Conservation (phyloP, 768 basidiomycete genomes). For the Mycena vitilis region DNA sequence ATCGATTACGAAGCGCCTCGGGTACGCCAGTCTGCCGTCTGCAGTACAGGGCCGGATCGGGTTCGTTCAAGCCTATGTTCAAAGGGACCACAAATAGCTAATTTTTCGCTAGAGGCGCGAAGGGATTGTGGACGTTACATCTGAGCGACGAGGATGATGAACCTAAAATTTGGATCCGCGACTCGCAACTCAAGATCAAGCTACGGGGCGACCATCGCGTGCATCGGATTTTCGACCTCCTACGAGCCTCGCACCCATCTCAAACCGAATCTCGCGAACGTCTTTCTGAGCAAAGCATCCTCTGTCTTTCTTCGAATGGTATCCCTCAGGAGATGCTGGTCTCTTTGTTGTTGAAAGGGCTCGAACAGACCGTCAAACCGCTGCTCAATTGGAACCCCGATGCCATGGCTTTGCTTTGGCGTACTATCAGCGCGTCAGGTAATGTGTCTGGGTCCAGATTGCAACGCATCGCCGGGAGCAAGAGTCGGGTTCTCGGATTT, state of each 20-base stretch:
- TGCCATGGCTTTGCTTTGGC: slow-evolving; percentile 61
- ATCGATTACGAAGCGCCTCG: slow-evolving; percentile 51
- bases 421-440: slow-evolving; percentile 60
- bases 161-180: slow-evolving; percentile 70
- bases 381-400: slow-evolving; percentile 63
- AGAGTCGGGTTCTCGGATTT: slow-evolving; percentile 68
- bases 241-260: slow-evolving; percentile 60
- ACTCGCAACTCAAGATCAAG: slow-evolving; percentile 72
- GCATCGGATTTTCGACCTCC: slow-evolving; percentile 73
- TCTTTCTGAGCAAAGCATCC: slow-evolving; percentile 66
- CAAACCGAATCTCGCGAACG: slow-evolving; percentile 45
- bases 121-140: slow-evolving; percentile 68
- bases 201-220: slow-evolving; percentile 50
- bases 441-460: slow-evolving; percentile 57
- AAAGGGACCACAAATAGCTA: not conserved
- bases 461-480: slow-evolving; percentile 56
- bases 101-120: not conserved
- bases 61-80: slow-evolving; percentile 42
- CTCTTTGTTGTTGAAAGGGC: slow-evolving; percentile 60
- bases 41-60: slow-evolving; percentile 71
- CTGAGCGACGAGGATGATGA: slow-evolving; percentile 54
- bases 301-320: slow-evolving; percentile 72
- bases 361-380: slow-evolving; percentile 59
- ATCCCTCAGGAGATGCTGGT: slow-evolving; percentile 59
- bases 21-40: slow-evolving; percentile 54